These are phyloP conservation scores for Aspergillaceae sp. DNA, from an alignment of 2,329 filamentous ascomycete genomes.

Conservation along the genomic window DNA sequence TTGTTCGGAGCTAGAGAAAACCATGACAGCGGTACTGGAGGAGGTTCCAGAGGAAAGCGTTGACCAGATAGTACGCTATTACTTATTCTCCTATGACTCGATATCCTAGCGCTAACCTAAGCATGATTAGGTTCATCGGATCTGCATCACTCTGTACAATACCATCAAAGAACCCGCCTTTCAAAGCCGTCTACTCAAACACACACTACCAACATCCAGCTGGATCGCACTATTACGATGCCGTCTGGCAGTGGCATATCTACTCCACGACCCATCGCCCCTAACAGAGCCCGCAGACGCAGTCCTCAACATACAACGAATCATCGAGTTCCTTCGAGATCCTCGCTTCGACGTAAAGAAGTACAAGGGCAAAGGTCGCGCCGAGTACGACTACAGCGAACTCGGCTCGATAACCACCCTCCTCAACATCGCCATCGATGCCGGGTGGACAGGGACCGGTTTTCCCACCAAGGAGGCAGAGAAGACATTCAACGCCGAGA, in stretches of 20 bases:
- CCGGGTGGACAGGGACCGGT: slow-evolving; percentile 39
- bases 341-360: slow-evolving; percentile 25
- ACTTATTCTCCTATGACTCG: not conserved
- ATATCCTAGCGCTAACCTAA: slow-evolving; percentile 5
- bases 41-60: slow-evolving; percentile 12
- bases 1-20: slow-evolving; percentile 25
- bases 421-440: slow-evolving; percentile 67
- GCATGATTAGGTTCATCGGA: slow-evolving; percentile 17
- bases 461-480: slow-evolving; percentile 30
- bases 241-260: slow-evolving; percentile 31
- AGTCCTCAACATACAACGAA: slow-evolving; percentile 22
- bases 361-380: slow-evolving; percentile 13
- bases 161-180: slow-evolving; percentile 32
- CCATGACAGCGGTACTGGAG: slow-evolving; percentile 24
- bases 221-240: slow-evolving; percentile 33
- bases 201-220: slow-evolving; percentile 30
- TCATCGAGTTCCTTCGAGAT: slow-evolving; percentile 21
- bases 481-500: slow-evolving; percentile 55
- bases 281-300: slow-evolving; percentile 19
- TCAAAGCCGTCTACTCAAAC: slow-evolving; percentile 32
- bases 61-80: slow-evolving; percentile 15
- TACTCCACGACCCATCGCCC: slow-evolving; percentile 19
- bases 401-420: slow-evolving; percentile 59
- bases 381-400: slow-evolving; percentile 52
- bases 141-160: slow-evolving; percentile 19